Conservation (phyloP, 257 asterid genomes). For the Jacaranda copaia region DNA sequence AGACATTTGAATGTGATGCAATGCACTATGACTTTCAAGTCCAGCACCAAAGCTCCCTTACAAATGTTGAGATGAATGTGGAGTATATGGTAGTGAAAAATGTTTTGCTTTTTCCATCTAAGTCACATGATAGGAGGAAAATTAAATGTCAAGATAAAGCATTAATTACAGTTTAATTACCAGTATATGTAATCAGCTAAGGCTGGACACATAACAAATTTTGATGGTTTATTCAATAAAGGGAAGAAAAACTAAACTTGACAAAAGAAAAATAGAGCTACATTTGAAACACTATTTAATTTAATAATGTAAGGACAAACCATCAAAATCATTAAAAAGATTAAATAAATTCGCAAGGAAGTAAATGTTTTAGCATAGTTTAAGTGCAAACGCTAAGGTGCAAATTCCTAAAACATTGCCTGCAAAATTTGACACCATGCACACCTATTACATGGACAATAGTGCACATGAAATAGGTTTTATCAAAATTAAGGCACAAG, state of each 20-base stretch:
- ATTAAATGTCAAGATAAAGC: conserved; percentile 22
- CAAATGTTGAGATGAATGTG: conserved; percentile 40
- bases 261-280: background rate
- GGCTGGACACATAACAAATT: conserved; percentile 1
- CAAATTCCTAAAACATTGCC: background rate
- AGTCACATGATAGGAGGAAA: conserved; percentile 32
- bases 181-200: background rate
- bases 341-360: background rate
- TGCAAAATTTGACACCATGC: background rate
- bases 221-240: background rate
- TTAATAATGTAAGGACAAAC: background rate
- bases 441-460: background rate
- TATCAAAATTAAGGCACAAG: background rate
- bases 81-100: conserved; percentile 42
- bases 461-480: background rate
- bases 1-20: conserved; percentile 54
- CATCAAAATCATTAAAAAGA: background rate
- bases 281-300: background rate
- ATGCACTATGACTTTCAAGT: conserved; percentile 56
- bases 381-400: background rate
- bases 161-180: conserved; percentile 13
- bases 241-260: no score
- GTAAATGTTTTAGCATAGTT: background rate
- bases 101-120: conserved; percentile 85
- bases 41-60: conserved; percentile 48